Conservation (phyloP, 768 basidiomycete genomes). For the Tylopilus vinaceipallidus region DNA sequence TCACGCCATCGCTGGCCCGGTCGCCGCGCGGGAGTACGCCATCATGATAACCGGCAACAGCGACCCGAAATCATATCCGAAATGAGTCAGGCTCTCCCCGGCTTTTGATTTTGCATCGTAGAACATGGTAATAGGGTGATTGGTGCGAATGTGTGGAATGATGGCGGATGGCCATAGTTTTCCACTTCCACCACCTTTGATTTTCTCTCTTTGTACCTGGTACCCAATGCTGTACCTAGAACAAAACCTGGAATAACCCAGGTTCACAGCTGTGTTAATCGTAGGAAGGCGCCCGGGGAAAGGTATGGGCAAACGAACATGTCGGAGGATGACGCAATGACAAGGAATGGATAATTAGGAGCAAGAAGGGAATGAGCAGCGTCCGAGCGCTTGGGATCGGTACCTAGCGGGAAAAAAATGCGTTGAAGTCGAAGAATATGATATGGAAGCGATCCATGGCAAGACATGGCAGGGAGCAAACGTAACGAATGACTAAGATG, state of each 20-base stretch:
- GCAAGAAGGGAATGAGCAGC: too few relatives aligned
- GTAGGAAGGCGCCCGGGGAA: neutral
- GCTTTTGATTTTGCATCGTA: slow-evolving; percentile 23
- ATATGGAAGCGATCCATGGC: too few relatives aligned
- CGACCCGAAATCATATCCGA: slow-evolving; percentile 30
- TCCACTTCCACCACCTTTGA: neutral
- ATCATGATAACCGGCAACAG: slow-evolving; percentile 36
- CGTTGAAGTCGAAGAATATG: too few relatives aligned
- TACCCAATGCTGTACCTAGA: too few relatives aligned
- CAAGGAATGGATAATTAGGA: neutral
- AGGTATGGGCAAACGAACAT: neutral
- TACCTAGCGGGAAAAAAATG: too few relatives aligned
- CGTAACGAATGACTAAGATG: too few relatives aligned
- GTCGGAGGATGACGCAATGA: neutral
- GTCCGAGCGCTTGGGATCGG: neutral
- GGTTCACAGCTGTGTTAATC: neutral
- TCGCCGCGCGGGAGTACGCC: neutral
- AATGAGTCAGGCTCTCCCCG: slow-evolving; percentile 25
- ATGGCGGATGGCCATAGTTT: neutral
- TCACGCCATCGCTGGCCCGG: neutral
- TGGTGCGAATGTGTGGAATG: neutral
- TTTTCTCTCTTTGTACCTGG: neutral
- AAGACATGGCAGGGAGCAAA: too few relatives aligned
- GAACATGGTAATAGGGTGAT: neutral
- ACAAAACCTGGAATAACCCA: neutral